Percentiles rank a stretch among this genome's conserved stretches.
phyloP scores from a whole-genome alignment of 495 filamentous ascomycete species.

The Tuber aestivum region DNA sequence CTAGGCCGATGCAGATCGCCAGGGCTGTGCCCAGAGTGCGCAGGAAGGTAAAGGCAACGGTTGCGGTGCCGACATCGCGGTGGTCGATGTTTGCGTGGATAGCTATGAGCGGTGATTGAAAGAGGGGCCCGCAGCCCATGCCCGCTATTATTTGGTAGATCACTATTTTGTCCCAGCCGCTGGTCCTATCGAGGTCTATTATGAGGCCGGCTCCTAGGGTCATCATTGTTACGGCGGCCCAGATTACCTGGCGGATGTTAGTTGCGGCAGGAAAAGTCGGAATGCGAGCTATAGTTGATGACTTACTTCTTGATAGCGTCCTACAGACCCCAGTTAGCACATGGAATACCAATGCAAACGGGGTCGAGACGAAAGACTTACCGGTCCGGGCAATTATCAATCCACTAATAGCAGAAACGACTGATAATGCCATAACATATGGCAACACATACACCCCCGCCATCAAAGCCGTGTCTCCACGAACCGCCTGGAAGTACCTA shows the following conservation, averaged over 20 bases:
- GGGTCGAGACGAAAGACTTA: constrained; percentile 34
- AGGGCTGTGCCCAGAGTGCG: constrained; percentile 66
- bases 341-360: not conserved
- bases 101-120: constrained; percentile 72
- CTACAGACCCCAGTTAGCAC: not conserved
- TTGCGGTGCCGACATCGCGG: constrained; percentile 69
- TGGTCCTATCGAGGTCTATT: constrained; percentile 51
- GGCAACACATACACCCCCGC: constrained; percentile 77
- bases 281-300: not conserved
- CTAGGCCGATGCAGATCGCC: constrained; percentile 70
- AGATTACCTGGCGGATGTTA: constrained; percentile 47
- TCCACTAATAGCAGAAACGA: constrained; percentile 60
- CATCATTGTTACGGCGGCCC: constrained; percentile 54
- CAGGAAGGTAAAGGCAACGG: constrained; percentile 67
- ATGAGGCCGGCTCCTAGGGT: constrained; percentile 62
- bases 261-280: not conserved
- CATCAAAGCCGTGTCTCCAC: constrained; percentile 64
- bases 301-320: constrained; percentile 41
- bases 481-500: constrained; percentile 66
- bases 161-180: constrained; percentile 57
- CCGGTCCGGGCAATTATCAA: constrained; percentile 69
- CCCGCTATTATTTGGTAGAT: constrained; percentile 50
- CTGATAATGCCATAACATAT: constrained; percentile 62
- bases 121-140: constrained; percentile 58
- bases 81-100: constrained; percentile 65